A percentile compares a stretch with the other conserved stretches of the same genome.
These are phyloP conservation scores for Amesomyces nigricolor DNA, from an alignment of 2,329 filamentous ascomycete species.

Conservation along the genomic window DNA sequence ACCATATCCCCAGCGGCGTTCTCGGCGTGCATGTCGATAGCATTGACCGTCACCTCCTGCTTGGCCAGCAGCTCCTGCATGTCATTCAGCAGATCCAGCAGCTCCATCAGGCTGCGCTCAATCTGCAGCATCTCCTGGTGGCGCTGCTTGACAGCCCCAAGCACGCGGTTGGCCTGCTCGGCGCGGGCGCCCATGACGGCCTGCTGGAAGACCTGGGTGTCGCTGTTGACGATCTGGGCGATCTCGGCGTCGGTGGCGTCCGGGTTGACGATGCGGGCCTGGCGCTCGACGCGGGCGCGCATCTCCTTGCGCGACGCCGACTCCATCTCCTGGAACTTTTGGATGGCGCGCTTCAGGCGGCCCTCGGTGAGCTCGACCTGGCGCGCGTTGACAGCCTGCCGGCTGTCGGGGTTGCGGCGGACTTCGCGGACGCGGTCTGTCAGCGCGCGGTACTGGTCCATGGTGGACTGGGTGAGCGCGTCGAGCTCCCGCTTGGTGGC, in stretches of 20 bases:
- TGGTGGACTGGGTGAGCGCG: slow-evolving; percentile 68
- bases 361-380: slow-evolving; percentile 80
- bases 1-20: slow-evolving; percentile 79
- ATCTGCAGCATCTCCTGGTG: slow-evolving; percentile 89
- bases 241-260: slow-evolving; percentile 76
- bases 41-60: slow-evolving; percentile 72
- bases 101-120: slow-evolving; percentile 80
- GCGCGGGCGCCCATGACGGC: slow-evolving; percentile 76
- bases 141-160: slow-evolving; percentile 74
- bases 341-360: slow-evolving; percentile 73
- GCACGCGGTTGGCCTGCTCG: slow-evolving; percentile 72
- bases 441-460: slow-evolving; percentile 73
- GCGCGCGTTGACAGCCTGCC: slow-evolving; percentile 64
- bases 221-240: slow-evolving; percentile 65
- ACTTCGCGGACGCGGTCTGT: slow-evolving; percentile 73
- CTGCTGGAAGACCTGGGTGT: slow-evolving; percentile 81
- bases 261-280: slow-evolving; percentile 84
- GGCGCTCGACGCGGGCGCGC: slow-evolving; percentile 77
- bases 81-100: slow-evolving; percentile 83
- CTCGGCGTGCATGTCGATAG: slow-evolving; percentile 83
- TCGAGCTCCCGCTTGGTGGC: slow-evolving; percentile 66
- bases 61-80: slow-evolving; percentile 80
- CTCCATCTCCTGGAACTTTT: slow-evolving; percentile 75
- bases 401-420: slow-evolving; percentile 75
- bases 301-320: slow-evolving; percentile 73